Evolutionary conservation across 352 stramenopile genomes (phyloP), one percentile per base, ranked within the genome.

Genomic region (Aphanomyces invadans): DNA sequence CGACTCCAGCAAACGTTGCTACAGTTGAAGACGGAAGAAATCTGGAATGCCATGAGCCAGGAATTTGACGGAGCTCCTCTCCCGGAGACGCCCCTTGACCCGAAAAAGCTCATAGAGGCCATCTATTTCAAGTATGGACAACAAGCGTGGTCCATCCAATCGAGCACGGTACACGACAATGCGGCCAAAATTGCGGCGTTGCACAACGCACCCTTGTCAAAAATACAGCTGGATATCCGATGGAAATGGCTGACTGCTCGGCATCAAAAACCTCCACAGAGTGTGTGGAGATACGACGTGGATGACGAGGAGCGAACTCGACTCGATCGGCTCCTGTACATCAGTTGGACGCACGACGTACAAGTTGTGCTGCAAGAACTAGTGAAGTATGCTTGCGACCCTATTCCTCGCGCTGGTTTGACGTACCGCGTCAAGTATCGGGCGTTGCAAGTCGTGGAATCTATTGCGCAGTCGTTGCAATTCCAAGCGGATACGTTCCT

Each of bases 401-500:
- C 48, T 2, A 71, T 70, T 10, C 76, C 78, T 23, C 70, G 73
- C n/a, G 61, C 77, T 32, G 75, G 77, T 26, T 76, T 87, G n/a
- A 88, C 76, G 7, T 86, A 75, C 48, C 71, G 80, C 57, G 80
- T 79, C 11, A 87, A 86, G 53, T 51, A 76, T 39, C 70, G 78
- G 23, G 78, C 78, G 4, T 48, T 87, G 2, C 64, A 67, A 42
- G 71, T 86, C 17, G 66, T 80, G 3, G 59, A 83, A 32, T 54
- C 57, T 1, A 45, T 86, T 25, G 60, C 57, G 4, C 70, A 83
- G 15, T 21, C 75, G 12, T 61, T 73, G 4, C 66, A 71, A 31
- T 29, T 54, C 19, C 45, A 64, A 17, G 57, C 76, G 29, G 52
- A 65, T 28, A 69, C 38, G 46, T 71, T 71, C n/a, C 36, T 76